phyloP scores from a whole-genome alignment of 179 eudicot genomes.

The Kewa caespitosa region DNA sequence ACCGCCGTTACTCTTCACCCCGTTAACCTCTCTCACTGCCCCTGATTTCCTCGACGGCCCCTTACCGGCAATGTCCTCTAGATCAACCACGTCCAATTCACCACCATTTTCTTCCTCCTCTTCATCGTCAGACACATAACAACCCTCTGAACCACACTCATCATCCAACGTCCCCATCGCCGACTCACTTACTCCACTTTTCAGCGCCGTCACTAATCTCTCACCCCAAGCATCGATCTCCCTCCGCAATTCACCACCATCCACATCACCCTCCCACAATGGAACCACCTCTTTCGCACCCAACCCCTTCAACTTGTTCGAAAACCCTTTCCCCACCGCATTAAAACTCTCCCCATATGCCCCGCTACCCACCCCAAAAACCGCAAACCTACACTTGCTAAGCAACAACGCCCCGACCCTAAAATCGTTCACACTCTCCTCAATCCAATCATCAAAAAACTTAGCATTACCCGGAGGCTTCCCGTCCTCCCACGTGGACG shows the following conservation, averaged over 20 bases:
- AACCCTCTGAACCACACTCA: conserved; percentile 37
- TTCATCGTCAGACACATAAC: conserved; percentile 51
- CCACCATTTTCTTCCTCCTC: conserved; percentile 36
- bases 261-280: conserved; percentile 79
- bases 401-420: conserved; percentile 72
- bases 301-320: conserved; percentile 52
- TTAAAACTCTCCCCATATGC: conserved; percentile 72
- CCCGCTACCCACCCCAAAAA: conserved; percentile 83
- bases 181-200: conserved; percentile 32
- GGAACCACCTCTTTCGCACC: conserved; percentile 72
- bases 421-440: conserved; percentile 83
- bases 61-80: conserved; percentile 92
- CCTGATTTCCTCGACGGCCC: conserved; percentile 67
- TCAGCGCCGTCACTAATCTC: conserved; percentile 48
- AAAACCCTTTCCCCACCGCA: conserved; percentile 56
- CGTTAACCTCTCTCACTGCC: conserved; percentile 40
- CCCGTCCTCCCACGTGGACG: conserved; percentile 88
- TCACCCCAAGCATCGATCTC: conserved; percentile 77
- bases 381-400: conserved; percentile 55
- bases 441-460: conserved; percentile 72
- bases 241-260: conserved; percentile 56
- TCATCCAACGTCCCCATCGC: conserved; percentile 36
- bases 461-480: conserved; percentile 58
- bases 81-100: conserved; percentile 65
- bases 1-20: conserved; percentile 50